Conservation (phyloP, 2,329 filamentous ascomycete genomes). For the Thelonectria discophora region DNA sequence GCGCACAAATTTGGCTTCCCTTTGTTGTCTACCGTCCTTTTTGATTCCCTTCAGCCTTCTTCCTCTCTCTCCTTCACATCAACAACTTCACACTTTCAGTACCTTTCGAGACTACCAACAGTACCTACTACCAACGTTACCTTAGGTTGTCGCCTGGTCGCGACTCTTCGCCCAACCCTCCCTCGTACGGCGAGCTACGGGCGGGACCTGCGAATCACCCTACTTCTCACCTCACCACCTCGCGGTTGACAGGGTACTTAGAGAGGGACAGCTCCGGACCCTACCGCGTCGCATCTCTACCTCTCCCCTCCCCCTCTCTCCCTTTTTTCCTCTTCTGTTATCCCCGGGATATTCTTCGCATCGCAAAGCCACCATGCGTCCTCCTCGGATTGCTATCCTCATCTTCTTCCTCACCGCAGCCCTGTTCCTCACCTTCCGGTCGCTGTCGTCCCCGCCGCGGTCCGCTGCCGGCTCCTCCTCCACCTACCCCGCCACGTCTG, state of each 20-base stretch:
- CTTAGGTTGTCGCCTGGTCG: constrained; percentile 6
- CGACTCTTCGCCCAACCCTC: constrained; percentile 11
- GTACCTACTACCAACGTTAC: constrained; percentile 3
- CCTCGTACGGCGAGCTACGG: constrained; percentile 15
- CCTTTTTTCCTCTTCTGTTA: neutral
- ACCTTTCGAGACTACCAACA: too few relatives aligned
- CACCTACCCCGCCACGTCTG: constrained; percentile 42
- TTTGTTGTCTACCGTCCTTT: constrained; percentile 12
- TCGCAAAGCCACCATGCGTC: constrained; percentile 15
- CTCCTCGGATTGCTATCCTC: constrained; percentile 51
- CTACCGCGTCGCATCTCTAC: constrained; percentile 4
- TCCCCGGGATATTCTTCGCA: neutral
- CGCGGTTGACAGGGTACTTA: constrained; percentile 19
- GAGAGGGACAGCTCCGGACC: constrained; percentile 1
- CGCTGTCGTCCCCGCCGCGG: constrained; percentile 53
- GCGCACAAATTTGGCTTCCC: neutral
- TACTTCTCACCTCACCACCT: constrained; percentile 33
- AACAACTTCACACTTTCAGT: neutral
- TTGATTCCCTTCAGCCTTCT: constrained; percentile 13
- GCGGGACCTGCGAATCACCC: constrained; percentile 27
- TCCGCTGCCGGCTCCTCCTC: constrained; percentile 36
- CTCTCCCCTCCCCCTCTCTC: constrained; percentile 4
- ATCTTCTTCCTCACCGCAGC: constrained; percentile 62
- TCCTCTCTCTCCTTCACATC: constrained; percentile 18
- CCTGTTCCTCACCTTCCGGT: constrained; percentile 64